Evolutionary conservation across 192 early-diverging fungal species (phyloP).

Genomic region (Backusella mclennaniae): DNA sequence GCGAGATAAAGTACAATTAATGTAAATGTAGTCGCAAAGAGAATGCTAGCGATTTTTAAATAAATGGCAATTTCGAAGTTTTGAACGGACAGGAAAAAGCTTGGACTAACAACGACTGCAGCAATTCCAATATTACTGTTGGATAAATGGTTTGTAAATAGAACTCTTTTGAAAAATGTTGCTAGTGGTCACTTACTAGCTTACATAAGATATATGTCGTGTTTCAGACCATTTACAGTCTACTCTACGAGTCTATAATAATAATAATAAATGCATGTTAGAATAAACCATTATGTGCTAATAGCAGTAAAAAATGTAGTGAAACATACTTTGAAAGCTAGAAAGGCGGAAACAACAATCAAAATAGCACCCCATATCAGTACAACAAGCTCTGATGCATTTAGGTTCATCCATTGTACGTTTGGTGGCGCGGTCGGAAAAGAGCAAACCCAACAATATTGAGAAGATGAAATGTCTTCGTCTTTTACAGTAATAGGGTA

Average conservation of each 20-base stretch:
- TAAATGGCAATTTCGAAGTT: slow-evolving; percentile 17
- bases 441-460: slow-evolving; percentile 16
- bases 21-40: slow-evolving; percentile 19
- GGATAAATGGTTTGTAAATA: neutral
- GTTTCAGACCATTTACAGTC: slow-evolving; percentile 45
- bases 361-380: slow-evolving; percentile 4
- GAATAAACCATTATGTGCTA: neutral
- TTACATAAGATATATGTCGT: slow-evolving; percentile 46
- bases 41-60: slow-evolving; percentile 9
- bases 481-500: neutral
- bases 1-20: slow-evolving; percentile 16
- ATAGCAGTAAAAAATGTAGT: neutral
- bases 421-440: slow-evolving; percentile 20
- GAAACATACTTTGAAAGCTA: slow-evolving; percentile 38
- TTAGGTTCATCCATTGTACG: slow-evolving; percentile 19
- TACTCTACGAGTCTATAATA: slow-evolving; percentile 37
- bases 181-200: slow-evolving; percentile 39
- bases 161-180: neutral
- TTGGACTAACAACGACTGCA: neutral
- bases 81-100: slow-evolving; percentile 15
- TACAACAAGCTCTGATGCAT: slow-evolving; percentile 25
- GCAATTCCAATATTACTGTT: slow-evolving; percentile 22
- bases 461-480: neutral
- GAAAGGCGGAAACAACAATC: slow-evolving; percentile 25
- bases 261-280: neutral